phyloP scores from a whole-genome alignment of 192 early-diverging fungal species.

The Podila verticillata region DNA sequence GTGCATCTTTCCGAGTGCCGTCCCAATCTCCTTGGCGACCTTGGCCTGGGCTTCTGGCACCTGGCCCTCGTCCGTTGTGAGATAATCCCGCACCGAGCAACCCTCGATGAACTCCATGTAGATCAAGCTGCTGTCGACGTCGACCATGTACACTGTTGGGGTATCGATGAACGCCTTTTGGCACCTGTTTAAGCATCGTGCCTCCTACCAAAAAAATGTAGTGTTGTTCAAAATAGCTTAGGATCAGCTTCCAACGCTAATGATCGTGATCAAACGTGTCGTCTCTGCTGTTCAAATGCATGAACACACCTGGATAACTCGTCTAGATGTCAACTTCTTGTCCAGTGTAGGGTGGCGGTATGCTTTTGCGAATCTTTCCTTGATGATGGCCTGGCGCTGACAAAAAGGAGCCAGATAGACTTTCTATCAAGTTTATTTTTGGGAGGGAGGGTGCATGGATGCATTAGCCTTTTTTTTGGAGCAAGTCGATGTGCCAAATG shows the following conservation, averaged over 20 bases:
- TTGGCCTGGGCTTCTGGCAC: slow-evolving; percentile 21
- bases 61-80: slow-evolving; percentile 51
- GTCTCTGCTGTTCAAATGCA: no score
- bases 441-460: neutral
- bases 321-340: slow-evolving; percentile 76
- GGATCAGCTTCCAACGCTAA: neutral
- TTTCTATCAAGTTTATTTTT: slow-evolving; percentile 59
- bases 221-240: neutral
- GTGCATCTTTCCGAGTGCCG: slow-evolving; percentile 83
- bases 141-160: slow-evolving; percentile 85
- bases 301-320: slow-evolving; percentile 71
- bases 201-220: slow-evolving; percentile 64
- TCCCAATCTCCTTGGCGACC: slow-evolving; percentile 67
- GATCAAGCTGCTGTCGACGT: slow-evolving; percentile 74
- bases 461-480: neutral
- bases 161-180: slow-evolving; percentile 77
- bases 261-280: neutral
- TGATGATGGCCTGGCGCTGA: slow-evolving; percentile 74
- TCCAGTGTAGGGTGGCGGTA: slow-evolving; percentile 95
- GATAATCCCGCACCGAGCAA: slow-evolving; percentile 76
- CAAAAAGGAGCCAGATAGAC: slow-evolving; percentile 78
- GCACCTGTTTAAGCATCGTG: slow-evolving; percentile 82
- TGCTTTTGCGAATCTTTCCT: slow-evolving; percentile 92
- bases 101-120: slow-evolving; percentile 94
- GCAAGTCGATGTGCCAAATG: neutral